Evolutionary conservation across 257 asterid genomes (phyloP), one percentile per base, ranked within the genome.

Genomic region (Avicennia marina): DNA sequence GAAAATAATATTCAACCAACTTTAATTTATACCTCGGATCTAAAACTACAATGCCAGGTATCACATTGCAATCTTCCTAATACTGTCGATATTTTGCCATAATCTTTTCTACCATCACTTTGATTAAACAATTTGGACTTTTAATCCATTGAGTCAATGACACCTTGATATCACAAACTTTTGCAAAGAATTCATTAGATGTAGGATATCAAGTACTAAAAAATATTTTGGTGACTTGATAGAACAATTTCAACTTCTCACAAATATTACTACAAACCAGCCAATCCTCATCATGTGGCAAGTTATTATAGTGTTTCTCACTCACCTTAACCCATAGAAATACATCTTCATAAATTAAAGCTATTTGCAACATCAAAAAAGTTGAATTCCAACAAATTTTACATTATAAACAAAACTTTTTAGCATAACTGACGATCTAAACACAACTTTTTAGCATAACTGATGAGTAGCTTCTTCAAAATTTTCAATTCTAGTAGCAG

Each of bases 361-460:
- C 38, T 10, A 6, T 25, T 24, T 39, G 52, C 12, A 57, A 15
- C 63, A 57, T 57, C 62, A 56, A 54, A 17, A 15, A 54, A 6
- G 24, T 51, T 6, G 57, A 51, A 19, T 51, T 25, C 57, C 57
- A 51, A 25, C 60, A 25, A 3, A 45, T 33, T 24, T 39, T 39
- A 6, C 53, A 41, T 17, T 57, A 25, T 0, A 22, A 15, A 21
- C 19, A 13, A 6, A 57, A 41, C 17, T 41, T 40, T 11, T 42
- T 57, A 2, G 15, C 2, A 3, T 22, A 25, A 13, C 7, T 3
- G 18, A 39, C 15, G 1, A 7, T 0, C 15, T n/a, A n/a, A n/a
- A n/a, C n/a, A n/a, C n/a, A n/a, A n/a, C n/a, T n/a, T n/a, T n/a
- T n/a, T n/a, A n/a, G n/a, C n/a, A n/a, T n/a, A 40, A 24, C 6